These are phyloP conservation scores for Salvia hispanica DNA, from an alignment of 257 asterid species.

Conservation along the genomic window DNA sequence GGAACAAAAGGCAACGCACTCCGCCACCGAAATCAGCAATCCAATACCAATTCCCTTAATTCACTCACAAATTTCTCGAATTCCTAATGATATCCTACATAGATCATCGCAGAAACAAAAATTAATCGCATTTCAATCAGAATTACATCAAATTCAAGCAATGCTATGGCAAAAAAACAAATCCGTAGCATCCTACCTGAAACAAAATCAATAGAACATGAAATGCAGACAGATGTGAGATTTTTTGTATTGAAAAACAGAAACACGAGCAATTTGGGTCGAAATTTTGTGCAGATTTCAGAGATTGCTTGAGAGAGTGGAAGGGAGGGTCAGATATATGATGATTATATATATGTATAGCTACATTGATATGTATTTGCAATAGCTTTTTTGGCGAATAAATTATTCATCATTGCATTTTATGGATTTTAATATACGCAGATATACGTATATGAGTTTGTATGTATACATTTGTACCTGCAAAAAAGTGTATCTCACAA, in stretches of 20 bases:
- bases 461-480: conserved; percentile 19
- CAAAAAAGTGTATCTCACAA: conserved; percentile 29
- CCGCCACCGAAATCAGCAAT: conserved; percentile 32
- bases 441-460: neutral
- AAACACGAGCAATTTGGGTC: conserved; percentile 23
- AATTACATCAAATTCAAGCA: conserved; percentile 23
- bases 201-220: conserved; percentile 41
- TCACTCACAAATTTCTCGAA: conserved; percentile 20
- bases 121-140: conserved; percentile 25
- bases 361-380: no score
- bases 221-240: conserved; percentile 51
- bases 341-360: conserved; percentile 32
- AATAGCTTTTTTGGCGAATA: conserved; percentile 24
- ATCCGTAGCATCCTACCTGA: conserved; percentile 35
- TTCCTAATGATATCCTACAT: conserved; percentile 25
- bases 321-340: conserved; percentile 49
- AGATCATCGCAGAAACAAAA: conserved; percentile 24
- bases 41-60: conserved; percentile 33
- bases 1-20: conserved; percentile 34
- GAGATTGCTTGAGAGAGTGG: conserved; percentile 54
- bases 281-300: conserved; percentile 23
- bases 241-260: neutral
- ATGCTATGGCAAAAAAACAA: neutral
- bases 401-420: conserved; percentile 27
- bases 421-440: neutral